Percentiles rank a stretch among this genome's conserved stretches.
These are phyloP conservation scores for Cryptosporidium sp. DNA, from an alignment of 169 alveolate species.

Conservation along the genomic window DNA sequence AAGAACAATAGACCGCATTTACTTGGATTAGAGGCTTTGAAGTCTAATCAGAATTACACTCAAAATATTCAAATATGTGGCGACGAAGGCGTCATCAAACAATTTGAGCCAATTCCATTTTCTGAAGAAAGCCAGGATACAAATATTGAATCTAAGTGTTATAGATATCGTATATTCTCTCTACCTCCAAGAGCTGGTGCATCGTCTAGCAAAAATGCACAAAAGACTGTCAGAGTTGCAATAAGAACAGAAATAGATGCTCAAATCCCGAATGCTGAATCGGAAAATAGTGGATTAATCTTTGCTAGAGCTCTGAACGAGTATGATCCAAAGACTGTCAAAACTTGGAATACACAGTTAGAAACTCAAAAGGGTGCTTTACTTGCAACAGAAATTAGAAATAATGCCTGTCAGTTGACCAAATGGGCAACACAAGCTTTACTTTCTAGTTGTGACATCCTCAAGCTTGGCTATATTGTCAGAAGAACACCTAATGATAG, in stretches of 20 bases:
- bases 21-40: conserved; percentile 90
- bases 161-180: conserved; percentile 88
- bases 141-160: conserved; percentile 85
- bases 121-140: conserved; percentile 47
- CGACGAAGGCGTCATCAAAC: conserved; percentile 29
- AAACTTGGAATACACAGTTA: conserved; percentile 88
- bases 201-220: conserved; percentile 65
- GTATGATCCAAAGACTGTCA: conserved; percentile 84
- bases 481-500: conserved; percentile 87
- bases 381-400: conserved; percentile 88
- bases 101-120: conserved; percentile 59
- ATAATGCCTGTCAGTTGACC: conserved; percentile 89
- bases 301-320: conserved; percentile 88
- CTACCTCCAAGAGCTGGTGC: conserved; percentile 84
- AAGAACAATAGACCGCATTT: conserved; percentile 89
- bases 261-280: conserved; percentile 75
- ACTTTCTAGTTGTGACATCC: conserved; percentile 89
- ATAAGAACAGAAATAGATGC: conserved; percentile 80
- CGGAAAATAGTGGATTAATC: conserved; percentile 82
- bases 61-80: conserved; percentile 83
- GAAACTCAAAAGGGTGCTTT: conserved; percentile 90
- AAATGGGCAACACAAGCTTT: conserved; percentile 90
- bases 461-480: conserved; percentile 88
- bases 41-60: conserved; percentile 87
- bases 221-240: conserved; percentile 73